Conservation (phyloP, 805 yeast species). For the Grigorovia transvaalensis region DNA sequence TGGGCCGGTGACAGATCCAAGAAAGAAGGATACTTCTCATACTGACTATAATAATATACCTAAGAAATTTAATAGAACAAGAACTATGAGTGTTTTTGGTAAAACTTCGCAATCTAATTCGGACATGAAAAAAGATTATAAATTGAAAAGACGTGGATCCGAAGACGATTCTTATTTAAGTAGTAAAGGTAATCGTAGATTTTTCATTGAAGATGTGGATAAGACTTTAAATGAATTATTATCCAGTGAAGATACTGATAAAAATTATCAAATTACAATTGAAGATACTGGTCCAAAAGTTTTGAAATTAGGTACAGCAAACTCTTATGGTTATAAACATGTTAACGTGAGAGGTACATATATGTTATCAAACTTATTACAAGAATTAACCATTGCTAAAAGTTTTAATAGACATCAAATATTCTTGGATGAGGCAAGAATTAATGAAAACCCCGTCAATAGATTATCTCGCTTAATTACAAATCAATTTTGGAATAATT, state of each 20-base stretch:
- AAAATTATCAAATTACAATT: constrained; percentile 72
- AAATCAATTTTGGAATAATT: constrained; percentile 68
- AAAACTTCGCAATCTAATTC: constrained; percentile 19
- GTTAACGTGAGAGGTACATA: constrained; percentile 78
- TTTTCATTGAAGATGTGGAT: constrained; percentile 68
- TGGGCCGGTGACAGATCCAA: constrained; percentile 51
- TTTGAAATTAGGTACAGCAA: constrained; percentile 69
- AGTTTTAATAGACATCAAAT: constrained; percentile 68
- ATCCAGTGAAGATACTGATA: constrained; percentile 74
- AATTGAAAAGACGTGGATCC: constrained; percentile 41
- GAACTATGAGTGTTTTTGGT: constrained; percentile 46
- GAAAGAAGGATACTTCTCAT: constrained; percentile 17
- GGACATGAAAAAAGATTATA: constrained; percentile 11
- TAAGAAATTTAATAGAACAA: constrained; percentile 36
- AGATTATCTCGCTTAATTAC: constrained; percentile 64
- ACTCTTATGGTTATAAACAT: constrained; percentile 69
- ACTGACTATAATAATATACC: neutral
- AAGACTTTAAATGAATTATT: constrained; percentile 58
- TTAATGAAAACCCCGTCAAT: constrained; percentile 79
- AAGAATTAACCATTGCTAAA: constrained; percentile 81
- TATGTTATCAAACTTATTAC: constrained; percentile 75
- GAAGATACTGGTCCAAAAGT: constrained; percentile 81
- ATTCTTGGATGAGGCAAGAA: constrained; percentile 69
- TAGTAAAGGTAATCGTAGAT: constrained; percentile 33
- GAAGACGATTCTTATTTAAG: constrained; percentile 38